Conservation (phyloP, 1,139 yeast species). For the Candida pseudoviswanathii region DNA sequence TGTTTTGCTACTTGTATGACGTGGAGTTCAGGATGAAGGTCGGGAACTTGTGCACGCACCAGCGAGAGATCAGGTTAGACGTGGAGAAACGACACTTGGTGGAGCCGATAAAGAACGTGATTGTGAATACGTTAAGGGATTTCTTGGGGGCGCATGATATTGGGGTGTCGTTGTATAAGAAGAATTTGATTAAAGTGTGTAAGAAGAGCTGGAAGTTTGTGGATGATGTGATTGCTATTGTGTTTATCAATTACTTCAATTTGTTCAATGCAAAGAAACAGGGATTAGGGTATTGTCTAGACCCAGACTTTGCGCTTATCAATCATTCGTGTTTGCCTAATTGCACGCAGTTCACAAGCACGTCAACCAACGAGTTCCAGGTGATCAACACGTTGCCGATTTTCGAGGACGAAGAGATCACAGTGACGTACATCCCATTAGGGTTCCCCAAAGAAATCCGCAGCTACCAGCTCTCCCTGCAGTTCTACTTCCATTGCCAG, state of each 20-base stretch:
- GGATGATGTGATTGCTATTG: slow-evolving; percentile 13
- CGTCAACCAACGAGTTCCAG: slow-evolving; percentile 10
- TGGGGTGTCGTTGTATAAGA: slow-evolving; percentile 6
- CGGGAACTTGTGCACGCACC: slow-evolving; percentile 16
- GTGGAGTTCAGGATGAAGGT: slow-evolving; percentile 10
- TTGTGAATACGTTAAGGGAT: slow-evolving; percentile 7
- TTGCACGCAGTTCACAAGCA: slow-evolving; percentile 23
- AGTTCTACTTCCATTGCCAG: slow-evolving; percentile 34
- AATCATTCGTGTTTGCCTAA: slow-evolving; percentile 38
- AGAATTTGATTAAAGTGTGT: slow-evolving; percentile 7
- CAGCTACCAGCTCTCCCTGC: slow-evolving; percentile 8
- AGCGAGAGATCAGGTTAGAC: slow-evolving; percentile 10
- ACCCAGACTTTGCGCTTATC: slow-evolving; percentile 34
- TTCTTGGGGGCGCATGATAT: slow-evolving; percentile 9
- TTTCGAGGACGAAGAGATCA: slow-evolving; percentile 25
- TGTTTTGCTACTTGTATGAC: slow-evolving; percentile 12
- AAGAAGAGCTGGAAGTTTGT: slow-evolving; percentile 16
- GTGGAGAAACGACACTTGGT: slow-evolving; percentile 7
- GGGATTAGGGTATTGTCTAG: slow-evolving; percentile 34
- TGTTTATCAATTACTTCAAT: slow-evolving; percentile 13
- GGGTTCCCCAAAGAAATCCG: slow-evolving; percentile 13
- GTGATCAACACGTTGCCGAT: slow-evolving; percentile 22
- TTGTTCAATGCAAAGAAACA: slow-evolving; percentile 16
- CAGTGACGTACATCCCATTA: slow-evolving; percentile 28
- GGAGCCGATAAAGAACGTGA: slow-evolving; percentile 8